These are phyloP conservation scores for Cantharellus cinnabarinus DNA, from an alignment of 768 basidiomycete genomes.

Conservation along the genomic window DNA sequence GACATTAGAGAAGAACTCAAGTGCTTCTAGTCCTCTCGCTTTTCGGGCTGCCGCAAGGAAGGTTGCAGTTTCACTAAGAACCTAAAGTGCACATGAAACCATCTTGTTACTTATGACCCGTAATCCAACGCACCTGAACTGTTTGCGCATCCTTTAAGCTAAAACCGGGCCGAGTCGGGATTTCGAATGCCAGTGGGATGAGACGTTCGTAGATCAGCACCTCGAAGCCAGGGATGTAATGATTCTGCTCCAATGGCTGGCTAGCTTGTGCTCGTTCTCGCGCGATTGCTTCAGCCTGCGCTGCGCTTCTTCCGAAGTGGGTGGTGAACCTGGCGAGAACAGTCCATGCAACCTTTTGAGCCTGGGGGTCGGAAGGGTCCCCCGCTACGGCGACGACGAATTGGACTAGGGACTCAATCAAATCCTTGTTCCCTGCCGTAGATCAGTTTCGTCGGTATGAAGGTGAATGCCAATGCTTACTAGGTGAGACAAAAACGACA, in stretches of 20 bases:
- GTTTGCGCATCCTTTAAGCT: constrained; percentile 80
- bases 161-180: constrained; percentile 59
- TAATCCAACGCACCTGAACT: constrained; percentile 37
- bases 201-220: constrained; percentile 75
- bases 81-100: constrained; percentile 24
- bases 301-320: constrained; percentile 36
- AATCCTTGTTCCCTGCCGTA: constrained; percentile 38
- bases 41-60: constrained; percentile 62
- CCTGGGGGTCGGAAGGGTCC: constrained; percentile 51
- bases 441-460: constrained; percentile 3
- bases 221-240: constrained; percentile 68
- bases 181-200: constrained; percentile 61
- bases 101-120: background rate
- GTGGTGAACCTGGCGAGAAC: constrained; percentile 54
- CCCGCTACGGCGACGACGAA: constrained; percentile 52
- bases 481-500: constrained; percentile 67
- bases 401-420: constrained; percentile 49
- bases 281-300: constrained; percentile 20
- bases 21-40: constrained; percentile 62
- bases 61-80: constrained; percentile 73
- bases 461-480: constrained; percentile 26
- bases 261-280: constrained; percentile 6
- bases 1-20: constrained; percentile 53
- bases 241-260: constrained; percentile 15
- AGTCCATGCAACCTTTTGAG: constrained; percentile 59